phyloP scores from a whole-genome alignment of 768 basidiomycete species.

The Trametes maxima region DNA sequence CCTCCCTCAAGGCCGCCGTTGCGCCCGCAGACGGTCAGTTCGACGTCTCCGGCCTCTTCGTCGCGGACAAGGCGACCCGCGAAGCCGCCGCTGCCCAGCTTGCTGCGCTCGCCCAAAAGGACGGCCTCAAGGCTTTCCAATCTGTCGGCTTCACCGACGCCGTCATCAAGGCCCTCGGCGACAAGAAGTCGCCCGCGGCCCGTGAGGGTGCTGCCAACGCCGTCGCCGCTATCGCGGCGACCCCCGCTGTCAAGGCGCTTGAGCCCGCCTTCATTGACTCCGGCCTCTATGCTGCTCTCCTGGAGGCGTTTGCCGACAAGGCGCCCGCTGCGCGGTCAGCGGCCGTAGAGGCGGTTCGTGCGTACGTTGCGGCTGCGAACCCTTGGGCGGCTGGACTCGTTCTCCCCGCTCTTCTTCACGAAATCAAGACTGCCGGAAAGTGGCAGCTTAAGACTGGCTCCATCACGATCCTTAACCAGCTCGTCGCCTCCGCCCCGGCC shows the following conservation, averaged over 20 bases:
- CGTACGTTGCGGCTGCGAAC: conserved; percentile 77
- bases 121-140: conserved; percentile 77
- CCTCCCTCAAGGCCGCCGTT: conserved; percentile 67
- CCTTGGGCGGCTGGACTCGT: conserved; percentile 84
- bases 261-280: conserved; percentile 89
- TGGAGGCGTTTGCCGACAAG: conserved; percentile 96
- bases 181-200: conserved; percentile 93
- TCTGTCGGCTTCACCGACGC: conserved; percentile 72
- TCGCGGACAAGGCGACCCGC: conserved; percentile 82
- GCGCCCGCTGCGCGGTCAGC: conserved; percentile 84
- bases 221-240: conserved; percentile 60
- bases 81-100: conserved; percentile 69
- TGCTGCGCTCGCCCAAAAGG: conserved; percentile 77
- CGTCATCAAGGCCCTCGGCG: conserved; percentile 79
- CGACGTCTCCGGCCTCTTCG: conserved; percentile 77
- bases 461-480: conserved; percentile 80
- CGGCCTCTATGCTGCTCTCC: conserved; percentile 81
- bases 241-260: conserved; percentile 77
- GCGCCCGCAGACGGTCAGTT: conserved; percentile 61
- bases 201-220: conserved; percentile 87
- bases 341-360: conserved; percentile 80
- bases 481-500: conserved; percentile 77
- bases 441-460: conserved; percentile 96
- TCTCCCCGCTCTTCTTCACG: conserved; percentile 86
- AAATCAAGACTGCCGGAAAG: conserved; percentile 95